Evolutionary conservation across 345 rosid species (phyloP).

Genomic region (Combretum micranthum): DNA sequence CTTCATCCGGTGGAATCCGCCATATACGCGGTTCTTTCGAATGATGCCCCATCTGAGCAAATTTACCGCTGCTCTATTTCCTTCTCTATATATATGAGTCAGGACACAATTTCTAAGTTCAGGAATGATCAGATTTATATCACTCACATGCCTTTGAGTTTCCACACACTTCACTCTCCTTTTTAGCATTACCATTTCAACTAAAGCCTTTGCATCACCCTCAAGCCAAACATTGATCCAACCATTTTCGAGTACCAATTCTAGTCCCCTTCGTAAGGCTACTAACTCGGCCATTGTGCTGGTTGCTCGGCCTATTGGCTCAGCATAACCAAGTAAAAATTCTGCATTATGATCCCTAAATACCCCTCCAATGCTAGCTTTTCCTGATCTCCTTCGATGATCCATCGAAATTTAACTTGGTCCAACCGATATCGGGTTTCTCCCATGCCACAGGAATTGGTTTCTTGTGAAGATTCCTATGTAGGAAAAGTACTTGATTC

Average conservation of each 20-base stretch:
- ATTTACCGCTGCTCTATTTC: constrained; percentile 64
- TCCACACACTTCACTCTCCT: constrained; percentile 44
- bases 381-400: constrained; percentile 41
- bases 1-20: constrained; percentile 52
- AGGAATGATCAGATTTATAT: constrained; percentile 48
- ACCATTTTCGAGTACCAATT: constrained; percentile 66
- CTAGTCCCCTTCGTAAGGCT: constrained; percentile 69
- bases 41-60: constrained; percentile 63
- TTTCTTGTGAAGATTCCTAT: constrained; percentile 40
- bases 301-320: constrained; percentile 58
- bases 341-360: constrained; percentile 75
- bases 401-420: constrained; percentile 81
- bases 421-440: constrained; percentile 65
- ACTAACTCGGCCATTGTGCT: constrained; percentile 70
- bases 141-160: constrained; percentile 28
- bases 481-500: not conserved
- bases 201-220: constrained; percentile 63
- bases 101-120: constrained; percentile 41
- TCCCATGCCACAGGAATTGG: constrained; percentile 69
- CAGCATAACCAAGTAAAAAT: constrained; percentile 71
- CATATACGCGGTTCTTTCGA: constrained; percentile 48
- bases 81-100: constrained; percentile 65
- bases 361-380: constrained; percentile 78
- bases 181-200: constrained; percentile 44
- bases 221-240: constrained; percentile 76